Evolutionary conservation across 169 alveolate species (phyloP).

Genomic region (Toxoplasma gondii): DNA sequence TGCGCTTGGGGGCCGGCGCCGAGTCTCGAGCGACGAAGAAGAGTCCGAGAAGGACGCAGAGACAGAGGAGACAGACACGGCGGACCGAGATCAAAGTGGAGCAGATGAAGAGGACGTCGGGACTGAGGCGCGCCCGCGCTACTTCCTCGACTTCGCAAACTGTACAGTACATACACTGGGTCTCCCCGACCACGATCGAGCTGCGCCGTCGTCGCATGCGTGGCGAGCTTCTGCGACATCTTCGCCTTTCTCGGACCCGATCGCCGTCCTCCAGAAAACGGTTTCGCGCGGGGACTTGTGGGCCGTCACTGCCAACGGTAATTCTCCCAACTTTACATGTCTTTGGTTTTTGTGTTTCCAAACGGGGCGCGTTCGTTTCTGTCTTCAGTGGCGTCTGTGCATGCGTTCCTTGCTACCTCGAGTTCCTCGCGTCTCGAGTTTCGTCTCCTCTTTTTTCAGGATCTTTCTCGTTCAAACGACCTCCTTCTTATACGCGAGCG

Average conservation of each 20-base stretch:
- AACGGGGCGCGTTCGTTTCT: neutral
- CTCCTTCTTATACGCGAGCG: too few relatives aligned
- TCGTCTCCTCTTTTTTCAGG: too few relatives aligned
- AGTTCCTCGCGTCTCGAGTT: too few relatives aligned
- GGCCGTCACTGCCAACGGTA: neutral
- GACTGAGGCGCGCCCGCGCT: neutral
- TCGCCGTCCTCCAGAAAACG: neutral
- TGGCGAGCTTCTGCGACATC: neutral
- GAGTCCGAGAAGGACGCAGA: neutral
- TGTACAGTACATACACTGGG: neutral
- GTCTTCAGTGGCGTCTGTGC: neutral
- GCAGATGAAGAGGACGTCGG: neutral
- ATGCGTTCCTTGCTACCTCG: too few relatives aligned
- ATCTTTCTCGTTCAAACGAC: too few relatives aligned
- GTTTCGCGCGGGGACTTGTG: neutral
- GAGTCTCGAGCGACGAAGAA: neutral
- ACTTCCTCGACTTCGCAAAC: slow-evolving; percentile 5
- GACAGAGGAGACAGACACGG: neutral
- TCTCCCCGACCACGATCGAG: neutral
- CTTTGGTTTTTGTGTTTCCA: too few relatives aligned
- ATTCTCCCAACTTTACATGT: neutral
- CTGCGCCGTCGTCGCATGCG: neutral
- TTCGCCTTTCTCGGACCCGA: neutral
- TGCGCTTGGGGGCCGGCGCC: neutral
- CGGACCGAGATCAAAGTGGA: too few relatives aligned